These are phyloP conservation scores for Candida railenensis DNA, from an alignment of 805 yeast species.

Conservation along the genomic window DNA sequence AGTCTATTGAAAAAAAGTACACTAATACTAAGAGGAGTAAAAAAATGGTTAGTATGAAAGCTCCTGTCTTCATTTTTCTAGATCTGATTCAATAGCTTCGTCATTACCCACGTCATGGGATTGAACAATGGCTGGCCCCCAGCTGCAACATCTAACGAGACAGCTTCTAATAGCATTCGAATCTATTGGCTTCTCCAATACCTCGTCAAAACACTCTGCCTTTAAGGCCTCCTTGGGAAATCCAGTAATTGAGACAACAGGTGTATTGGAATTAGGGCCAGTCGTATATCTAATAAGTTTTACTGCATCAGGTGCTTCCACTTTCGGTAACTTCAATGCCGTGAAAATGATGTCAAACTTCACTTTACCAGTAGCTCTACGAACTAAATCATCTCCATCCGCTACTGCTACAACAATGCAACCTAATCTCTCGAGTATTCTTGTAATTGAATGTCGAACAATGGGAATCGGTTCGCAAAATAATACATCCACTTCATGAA, in stretches of 20 bases:
- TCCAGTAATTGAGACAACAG: constrained; percentile 73
- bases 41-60: too few relatives aligned
- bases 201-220: constrained; percentile 59
- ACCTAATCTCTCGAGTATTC: constrained; percentile 64
- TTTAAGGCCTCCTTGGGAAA: constrained; percentile 64
- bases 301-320: constrained; percentile 74
- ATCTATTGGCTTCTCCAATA: constrained; percentile 69
- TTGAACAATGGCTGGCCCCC: constrained; percentile 5
- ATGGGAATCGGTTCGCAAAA: constrained; percentile 88
- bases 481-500: constrained; percentile 58
- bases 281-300: constrained; percentile 73
- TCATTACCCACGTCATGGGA: constrained; percentile 11
- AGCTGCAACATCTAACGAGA: constrained; percentile 15
- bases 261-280: constrained; percentile 75
- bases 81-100: constrained; percentile 29
- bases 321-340: constrained; percentile 64
- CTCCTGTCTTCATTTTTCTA: constrained; percentile 13
- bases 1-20: background rate
- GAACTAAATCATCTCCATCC: constrained; percentile 78
- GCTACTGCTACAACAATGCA: constrained; percentile 77
- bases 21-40: background rate
- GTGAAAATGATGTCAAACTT: constrained; percentile 83
- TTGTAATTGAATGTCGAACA: constrained; percentile 65
- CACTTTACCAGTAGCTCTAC: constrained; percentile 79
- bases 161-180: constrained; percentile 19